Conservation (phyloP, 164 flowering plant genomes). For the Paratinospora sagittata region DNA sequence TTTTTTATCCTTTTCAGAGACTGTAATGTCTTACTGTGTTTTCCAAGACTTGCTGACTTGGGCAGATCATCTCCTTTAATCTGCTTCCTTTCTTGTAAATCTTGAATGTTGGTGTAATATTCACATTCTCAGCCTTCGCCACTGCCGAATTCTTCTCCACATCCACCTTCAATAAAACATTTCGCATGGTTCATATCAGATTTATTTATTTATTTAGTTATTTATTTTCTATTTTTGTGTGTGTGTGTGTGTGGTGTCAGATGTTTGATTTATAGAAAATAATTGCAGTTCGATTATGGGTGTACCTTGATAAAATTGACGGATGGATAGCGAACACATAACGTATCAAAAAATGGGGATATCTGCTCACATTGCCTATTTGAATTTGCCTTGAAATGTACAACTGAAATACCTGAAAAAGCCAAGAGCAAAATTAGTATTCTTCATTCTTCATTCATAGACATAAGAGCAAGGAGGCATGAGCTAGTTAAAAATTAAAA, state of each 20-base stretch:
- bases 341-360: constrained; percentile 48
- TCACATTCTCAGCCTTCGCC: constrained; percentile 57
- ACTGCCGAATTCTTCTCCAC: constrained; percentile 50
- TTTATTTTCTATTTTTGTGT: too few relatives aligned
- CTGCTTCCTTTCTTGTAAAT: constrained; percentile 72
- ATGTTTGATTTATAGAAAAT: not conserved
- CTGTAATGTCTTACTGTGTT: constrained; percentile 78
- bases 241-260: too few relatives aligned
- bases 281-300: not conserved
- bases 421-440: not conserved
- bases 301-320: constrained; percentile 74
- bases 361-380: constrained; percentile 51
- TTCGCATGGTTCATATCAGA: not conserved
- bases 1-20: constrained; percentile 28
- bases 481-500: not conserved
- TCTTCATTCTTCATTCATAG: not conserved
- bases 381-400: constrained; percentile 48
- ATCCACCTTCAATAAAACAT: constrained; percentile 54
- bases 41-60: constrained; percentile 66
- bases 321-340: constrained; percentile 64
- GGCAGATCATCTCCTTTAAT: constrained; percentile 77
- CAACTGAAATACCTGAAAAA: constrained; percentile 63
- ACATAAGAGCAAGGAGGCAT: not conserved
- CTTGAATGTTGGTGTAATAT: constrained; percentile 75
- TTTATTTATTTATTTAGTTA: not conserved